Conservation (phyloP, 805 yeast species). For the Jamesozyma piceae region DNA sequence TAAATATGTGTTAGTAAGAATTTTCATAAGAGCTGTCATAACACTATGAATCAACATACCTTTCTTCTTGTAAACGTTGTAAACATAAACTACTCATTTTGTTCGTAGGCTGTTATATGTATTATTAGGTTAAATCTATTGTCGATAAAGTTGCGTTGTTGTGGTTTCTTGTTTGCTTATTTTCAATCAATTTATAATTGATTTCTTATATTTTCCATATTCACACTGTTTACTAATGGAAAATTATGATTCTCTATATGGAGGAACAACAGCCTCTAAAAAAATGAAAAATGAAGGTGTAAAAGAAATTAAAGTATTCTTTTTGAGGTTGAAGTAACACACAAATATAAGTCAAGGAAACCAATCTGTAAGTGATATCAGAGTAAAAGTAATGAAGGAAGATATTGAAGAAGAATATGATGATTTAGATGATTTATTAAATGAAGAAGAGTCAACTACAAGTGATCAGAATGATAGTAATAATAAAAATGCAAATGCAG, state of each 20-base stretch:
- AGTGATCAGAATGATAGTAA: neutral
- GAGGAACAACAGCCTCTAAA: too few relatives aligned
- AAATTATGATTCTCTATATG: neutral
- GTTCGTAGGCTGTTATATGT: neutral
- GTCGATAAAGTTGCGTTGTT: neutral
- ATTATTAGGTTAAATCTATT: too few relatives aligned
- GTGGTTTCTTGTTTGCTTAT: too few relatives aligned
- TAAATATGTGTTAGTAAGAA: neutral
- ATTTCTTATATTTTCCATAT: too few relatives aligned
- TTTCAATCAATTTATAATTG: too few relatives aligned
- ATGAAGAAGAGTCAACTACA: constrained; percentile 38
- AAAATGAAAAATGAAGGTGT: neutral
- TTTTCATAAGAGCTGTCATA: neutral
- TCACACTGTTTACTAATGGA: neutral
- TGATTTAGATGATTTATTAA: constrained; percentile 75
- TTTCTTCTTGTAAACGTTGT: constrained; percentile 83
- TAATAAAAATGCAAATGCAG: neutral
- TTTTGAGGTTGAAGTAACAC: too few relatives aligned
- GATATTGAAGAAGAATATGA: constrained; percentile 42
- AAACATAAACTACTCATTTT: constrained; percentile 51
- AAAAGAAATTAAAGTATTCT: neutral
- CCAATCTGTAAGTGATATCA: too few relatives aligned
- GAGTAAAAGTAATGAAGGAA: neutral
- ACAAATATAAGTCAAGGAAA: too few relatives aligned
- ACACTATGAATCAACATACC: constrained; percentile 31